Evolutionary conservation across 805 yeast species (phyloP).

Genomic region (Wickerhamomyces bovis): DNA sequence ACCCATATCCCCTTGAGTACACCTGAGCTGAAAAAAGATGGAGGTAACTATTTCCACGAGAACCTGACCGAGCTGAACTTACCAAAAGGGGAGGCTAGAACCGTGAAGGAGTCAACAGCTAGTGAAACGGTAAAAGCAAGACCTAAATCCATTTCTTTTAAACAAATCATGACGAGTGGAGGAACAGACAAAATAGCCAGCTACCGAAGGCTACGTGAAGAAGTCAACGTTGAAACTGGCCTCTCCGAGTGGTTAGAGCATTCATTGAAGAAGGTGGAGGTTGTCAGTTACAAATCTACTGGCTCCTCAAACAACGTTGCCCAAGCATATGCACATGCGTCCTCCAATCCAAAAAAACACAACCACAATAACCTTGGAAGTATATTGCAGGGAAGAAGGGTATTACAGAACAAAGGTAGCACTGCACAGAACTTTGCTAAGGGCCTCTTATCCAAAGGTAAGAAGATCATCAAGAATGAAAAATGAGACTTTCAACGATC

Average conservation of each 20-base stretch:
- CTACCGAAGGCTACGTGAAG: conserved; percentile 37
- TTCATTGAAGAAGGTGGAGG: conserved; percentile 28
- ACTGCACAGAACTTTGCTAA: conserved; percentile 47
- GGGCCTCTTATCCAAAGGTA: conserved; percentile 50
- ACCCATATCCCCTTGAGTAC: conserved; percentile 21
- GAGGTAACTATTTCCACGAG: conserved; percentile 7
- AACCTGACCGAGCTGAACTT: conserved; percentile 9
- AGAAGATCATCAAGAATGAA: conserved; percentile 38
- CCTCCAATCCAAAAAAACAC: conserved; percentile 25
- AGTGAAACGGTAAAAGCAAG: neutral
- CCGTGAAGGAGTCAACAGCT: conserved; percentile 7
- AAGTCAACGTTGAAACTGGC: conserved; percentile 46
- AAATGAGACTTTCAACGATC: conserved; percentile 2
- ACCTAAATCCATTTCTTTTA: conserved; percentile 10
- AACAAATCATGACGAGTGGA: conserved; percentile 32
- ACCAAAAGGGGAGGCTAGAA: neutral
- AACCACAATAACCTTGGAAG: conserved; percentile 36
- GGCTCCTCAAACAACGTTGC: conserved; percentile 38
- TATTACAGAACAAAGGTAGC: conserved; percentile 45
- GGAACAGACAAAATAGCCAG: conserved; percentile 36
- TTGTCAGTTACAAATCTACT: conserved; percentile 21
- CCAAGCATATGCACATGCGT: conserved; percentile 60
- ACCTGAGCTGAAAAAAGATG: conserved; percentile 4
- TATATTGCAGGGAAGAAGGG: conserved; percentile 44
- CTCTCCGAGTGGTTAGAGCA: conserved; percentile 47